These are phyloP conservation scores for Talaromyces sp. DNA, from an alignment of 2,329 filamentous ascomycete species.

Conservation along the genomic window DNA sequence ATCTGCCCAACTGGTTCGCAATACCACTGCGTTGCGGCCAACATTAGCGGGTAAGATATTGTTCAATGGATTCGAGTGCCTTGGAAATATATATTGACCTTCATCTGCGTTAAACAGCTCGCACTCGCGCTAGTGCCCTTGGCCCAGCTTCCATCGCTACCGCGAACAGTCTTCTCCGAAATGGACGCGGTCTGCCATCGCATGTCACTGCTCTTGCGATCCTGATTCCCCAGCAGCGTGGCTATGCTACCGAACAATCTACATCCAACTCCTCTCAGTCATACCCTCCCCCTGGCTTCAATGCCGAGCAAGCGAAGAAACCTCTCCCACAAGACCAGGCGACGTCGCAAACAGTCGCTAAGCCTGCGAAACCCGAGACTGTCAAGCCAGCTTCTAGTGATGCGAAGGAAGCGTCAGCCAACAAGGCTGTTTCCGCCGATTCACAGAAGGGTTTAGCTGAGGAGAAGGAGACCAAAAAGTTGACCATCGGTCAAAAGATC, in stretches of 20 bases:
- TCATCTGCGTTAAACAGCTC: constrained; percentile 26
- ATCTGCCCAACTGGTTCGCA: constrained; percentile 43
- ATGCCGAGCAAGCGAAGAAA: constrained; percentile 85
- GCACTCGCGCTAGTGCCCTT: constrained; percentile 35
- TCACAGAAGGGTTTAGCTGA: constrained; percentile 62
- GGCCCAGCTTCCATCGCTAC: constrained; percentile 31
- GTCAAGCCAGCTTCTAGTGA: constrained; percentile 52
- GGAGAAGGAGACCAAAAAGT: constrained; percentile 74
- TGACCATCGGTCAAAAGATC: constrained; percentile 87
- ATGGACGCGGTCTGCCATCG: constrained; percentile 47
- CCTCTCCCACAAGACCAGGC: constrained; percentile 65
- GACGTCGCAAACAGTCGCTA: constrained; percentile 14
- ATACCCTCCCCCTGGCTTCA: constrained; percentile 85
- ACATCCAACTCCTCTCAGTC: constrained; percentile 53
- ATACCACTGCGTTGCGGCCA: constrained; percentile 34
- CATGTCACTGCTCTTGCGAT: constrained; percentile 61
- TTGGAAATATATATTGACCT: constrained; percentile 2
- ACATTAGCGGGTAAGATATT: constrained; percentile 31
- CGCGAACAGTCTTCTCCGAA: constrained; percentile 36
- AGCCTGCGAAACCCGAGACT: constrained; percentile 10
- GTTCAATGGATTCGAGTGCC: neutral
- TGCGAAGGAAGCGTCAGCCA: too few species aligned
- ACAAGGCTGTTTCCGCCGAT: constrained; percentile 56
- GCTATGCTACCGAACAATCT: constrained; percentile 61
- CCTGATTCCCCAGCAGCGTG: constrained; percentile 54